These are phyloP conservation scores for Botrytis elliptica DNA, from an alignment of 2,329 filamentous ascomycete species.

Conservation along the genomic window DNA sequence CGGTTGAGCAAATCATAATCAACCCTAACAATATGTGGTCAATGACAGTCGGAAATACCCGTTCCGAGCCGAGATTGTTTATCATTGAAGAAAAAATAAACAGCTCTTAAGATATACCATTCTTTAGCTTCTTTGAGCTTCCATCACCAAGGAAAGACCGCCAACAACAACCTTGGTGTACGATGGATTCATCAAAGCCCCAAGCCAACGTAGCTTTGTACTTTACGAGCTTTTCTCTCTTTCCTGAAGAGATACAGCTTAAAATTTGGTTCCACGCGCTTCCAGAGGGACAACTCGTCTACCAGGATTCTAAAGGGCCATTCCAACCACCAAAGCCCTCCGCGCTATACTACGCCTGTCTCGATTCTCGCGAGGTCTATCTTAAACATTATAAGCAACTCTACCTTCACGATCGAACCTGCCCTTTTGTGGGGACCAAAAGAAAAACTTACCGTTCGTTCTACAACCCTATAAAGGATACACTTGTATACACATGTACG, in stretches of 20 bases:
- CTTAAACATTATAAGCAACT: neutral
- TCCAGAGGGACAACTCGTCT: neutral
- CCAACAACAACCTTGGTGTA: neutral
- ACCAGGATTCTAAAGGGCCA: neutral
- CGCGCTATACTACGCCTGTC: neutral
- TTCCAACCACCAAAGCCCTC: neutral
- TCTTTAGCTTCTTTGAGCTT: neutral
- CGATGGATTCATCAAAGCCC: neutral
- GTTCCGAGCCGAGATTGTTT: neutral
- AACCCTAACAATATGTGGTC: neutral
- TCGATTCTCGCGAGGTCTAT: neutral
- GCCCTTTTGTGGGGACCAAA: fast-evolving
- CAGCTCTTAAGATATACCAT: neutral
- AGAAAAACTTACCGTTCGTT: neutral
- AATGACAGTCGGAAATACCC: neutral
- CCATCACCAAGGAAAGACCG: neutral
- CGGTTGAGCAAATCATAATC: neutral
- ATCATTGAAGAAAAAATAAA: neutral
- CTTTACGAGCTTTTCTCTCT: neutral
- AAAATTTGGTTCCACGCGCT: constrained; percentile 1
- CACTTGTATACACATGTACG: neutral
- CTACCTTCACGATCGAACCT: neutral
- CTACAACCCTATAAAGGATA: neutral
- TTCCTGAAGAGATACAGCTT: neutral
- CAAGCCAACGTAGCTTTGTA: neutral